Conservation (phyloP, 208 protist species). For the Perkinsela sp. region DNA sequence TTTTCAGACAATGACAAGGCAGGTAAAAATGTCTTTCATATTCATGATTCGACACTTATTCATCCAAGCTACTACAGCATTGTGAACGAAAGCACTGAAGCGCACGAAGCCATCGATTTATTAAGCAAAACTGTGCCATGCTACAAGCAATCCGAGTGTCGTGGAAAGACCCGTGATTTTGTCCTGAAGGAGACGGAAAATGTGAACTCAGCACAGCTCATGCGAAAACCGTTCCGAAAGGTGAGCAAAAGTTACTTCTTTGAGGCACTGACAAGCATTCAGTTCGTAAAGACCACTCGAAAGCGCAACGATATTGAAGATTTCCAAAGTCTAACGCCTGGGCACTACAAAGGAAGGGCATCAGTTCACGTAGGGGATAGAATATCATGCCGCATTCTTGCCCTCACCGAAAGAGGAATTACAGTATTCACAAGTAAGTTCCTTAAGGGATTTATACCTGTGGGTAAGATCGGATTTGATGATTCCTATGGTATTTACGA, state of each 20-base stretch:
- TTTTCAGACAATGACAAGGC: neutral
- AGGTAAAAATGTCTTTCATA: neutral
- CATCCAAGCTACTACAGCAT: neutral
- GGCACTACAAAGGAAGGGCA: neutral
- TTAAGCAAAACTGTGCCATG: neutral
- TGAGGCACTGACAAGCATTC: neutral
- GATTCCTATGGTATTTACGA: neutral
- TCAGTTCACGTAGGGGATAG: neutral
- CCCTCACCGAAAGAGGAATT: neutral
- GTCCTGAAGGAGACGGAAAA: neutral
- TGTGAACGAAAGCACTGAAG: neutral
- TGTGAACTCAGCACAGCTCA: neutral
- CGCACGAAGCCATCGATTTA: neutral
- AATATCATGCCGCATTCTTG: neutral
- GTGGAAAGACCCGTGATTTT: neutral
- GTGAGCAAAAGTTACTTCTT: neutral
- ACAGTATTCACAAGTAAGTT: neutral
- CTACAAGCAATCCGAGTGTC: neutral
- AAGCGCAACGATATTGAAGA: neutral
- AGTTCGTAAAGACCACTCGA: neutral
- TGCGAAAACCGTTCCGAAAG: neutral
- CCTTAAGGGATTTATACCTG: neutral
- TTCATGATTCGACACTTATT: neutral
- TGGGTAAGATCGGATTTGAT: neutral
- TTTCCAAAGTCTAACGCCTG: neutral